Conservation (phyloP, 2,329 filamentous ascomycete genomes). For the Aureobasidium vineae region DNA sequence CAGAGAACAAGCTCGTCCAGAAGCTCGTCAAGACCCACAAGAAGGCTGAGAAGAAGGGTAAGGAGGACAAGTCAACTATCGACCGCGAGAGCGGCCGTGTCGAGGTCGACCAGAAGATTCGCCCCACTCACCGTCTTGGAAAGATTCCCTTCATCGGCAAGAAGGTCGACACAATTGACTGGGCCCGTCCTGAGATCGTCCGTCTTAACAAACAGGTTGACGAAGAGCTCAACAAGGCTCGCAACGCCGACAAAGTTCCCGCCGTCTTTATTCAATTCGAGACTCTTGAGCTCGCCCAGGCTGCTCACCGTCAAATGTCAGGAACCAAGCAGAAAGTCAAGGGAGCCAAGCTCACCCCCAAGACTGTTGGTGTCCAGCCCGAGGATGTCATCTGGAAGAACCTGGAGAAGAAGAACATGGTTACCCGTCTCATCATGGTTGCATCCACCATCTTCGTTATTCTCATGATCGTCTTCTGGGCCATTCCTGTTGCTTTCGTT, state of each 20-base stretch:
- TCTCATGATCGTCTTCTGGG: conserved; percentile 41
- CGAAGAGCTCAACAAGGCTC: conserved; percentile 56
- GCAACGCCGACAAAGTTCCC: conserved; percentile 61
- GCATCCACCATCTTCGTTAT: conserved; percentile 38
- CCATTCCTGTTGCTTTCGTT: conserved; percentile 38
- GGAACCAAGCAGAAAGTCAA: conserved; percentile 6
- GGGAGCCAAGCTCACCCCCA: conserved; percentile 32
- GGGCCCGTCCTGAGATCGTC: conserved; percentile 71
- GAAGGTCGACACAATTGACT: conserved; percentile 91
- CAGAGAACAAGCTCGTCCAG: conserved; percentile 46
- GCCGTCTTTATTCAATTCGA: conserved; percentile 88
- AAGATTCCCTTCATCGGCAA: conserved; percentile 68
- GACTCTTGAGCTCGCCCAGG: conserved; percentile 77
- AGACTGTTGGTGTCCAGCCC: conserved; percentile 45
- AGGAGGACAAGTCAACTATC: conserved; percentile 25
- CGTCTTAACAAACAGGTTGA: conserved; percentile 69
- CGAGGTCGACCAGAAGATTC: conserved; percentile 62
- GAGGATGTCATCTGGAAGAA: conserved; percentile 51
- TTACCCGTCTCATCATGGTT: conserved; percentile 35
- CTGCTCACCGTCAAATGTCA: conserved; percentile 64
- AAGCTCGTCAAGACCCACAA: conserved; percentile 36
- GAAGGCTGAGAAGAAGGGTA: conserved; percentile 27
- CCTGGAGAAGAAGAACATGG: conserved; percentile 39
- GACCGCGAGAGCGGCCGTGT: conserved; percentile 37
- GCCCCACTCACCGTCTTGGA: conserved; percentile 73